Percentiles rank a stretch among this genome's conserved stretches.
Evolutionary conservation across 345 rosid genomes (phyloP).

Genomic region (Rhizophora mangle): DNA sequence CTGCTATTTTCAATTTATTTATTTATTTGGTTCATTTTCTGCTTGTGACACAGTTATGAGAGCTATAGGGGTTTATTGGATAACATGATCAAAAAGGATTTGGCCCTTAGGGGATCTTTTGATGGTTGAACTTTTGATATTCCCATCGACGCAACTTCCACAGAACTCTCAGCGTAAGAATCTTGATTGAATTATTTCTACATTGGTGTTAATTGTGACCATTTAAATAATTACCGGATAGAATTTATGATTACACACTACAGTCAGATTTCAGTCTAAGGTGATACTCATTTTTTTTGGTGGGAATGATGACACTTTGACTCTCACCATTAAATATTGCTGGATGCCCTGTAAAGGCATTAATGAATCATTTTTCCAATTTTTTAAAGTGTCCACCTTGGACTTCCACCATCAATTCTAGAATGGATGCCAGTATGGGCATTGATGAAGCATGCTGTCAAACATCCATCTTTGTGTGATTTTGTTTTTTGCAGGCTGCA

Average conservation of each 20-base stretch:
- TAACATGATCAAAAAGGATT: constrained; percentile 69
- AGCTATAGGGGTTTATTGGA: constrained; percentile 75
- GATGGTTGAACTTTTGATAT: constrained; percentile 79
- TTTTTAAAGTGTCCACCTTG: too few species aligned
- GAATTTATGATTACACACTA: too few species aligned
- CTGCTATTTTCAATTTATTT: background rate
- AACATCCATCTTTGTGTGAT: too few species aligned
- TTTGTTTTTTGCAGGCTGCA: too few species aligned
- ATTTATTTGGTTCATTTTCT: constrained; percentile 12
- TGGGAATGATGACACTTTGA: background rate
- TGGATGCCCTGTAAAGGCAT: background rate
- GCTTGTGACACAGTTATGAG: constrained; percentile 61
- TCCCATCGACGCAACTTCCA: constrained; percentile 87
- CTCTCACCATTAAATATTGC: background rate
- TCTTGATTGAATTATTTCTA: background rate
- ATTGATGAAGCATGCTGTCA: too few species aligned
- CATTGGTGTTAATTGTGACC: background rate
- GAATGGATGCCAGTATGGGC: too few species aligned
- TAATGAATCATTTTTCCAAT: background rate
- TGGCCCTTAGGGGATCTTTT: constrained; percentile 75
- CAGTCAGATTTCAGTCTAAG: too few species aligned
- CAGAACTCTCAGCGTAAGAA: constrained; percentile 81
- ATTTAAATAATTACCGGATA: too few species aligned
- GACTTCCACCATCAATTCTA: too few species aligned
- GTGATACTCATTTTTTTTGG: too few species aligned